These are phyloP conservation scores for Crithidia acanthocephali DNA, from an alignment of 208 protist genomes.

Conservation along the genomic window DNA sequence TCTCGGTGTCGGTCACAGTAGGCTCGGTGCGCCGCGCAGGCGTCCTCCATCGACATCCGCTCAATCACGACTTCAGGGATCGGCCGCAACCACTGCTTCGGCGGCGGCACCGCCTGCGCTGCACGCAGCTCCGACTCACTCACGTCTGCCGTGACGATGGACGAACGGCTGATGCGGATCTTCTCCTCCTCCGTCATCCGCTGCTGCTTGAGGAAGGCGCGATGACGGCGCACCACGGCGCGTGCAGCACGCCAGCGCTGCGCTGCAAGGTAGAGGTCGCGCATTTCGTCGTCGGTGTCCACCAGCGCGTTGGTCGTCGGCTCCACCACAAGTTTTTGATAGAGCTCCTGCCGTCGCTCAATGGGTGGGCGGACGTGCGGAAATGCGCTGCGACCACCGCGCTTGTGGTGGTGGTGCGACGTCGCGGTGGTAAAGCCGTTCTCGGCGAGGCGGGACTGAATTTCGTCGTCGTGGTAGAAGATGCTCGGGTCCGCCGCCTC, in stretches of 20 bases:
- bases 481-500: conserved; percentile 35
- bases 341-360: conserved; percentile 23
- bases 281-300: conserved; percentile 53
- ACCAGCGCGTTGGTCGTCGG: conserved; percentile 20
- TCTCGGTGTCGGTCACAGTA: conserved; percentile 10
- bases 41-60: conserved; percentile 27
- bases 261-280: conserved; percentile 21
- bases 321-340: conserved; percentile 26
- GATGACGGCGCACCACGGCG: conserved; percentile 12
- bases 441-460: background rate
- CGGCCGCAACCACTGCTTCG: conserved; percentile 15
- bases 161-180: background rate
- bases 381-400: background rate
- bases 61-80: conserved; percentile 21
- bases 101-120: conserved; percentile 25
- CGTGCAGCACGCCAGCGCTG: conserved; percentile 34
- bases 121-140: conserved; percentile 1
- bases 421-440: conserved; percentile 1
- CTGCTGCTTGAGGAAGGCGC: conserved; percentile 5
- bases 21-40: conserved; percentile 10
- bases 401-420: background rate
- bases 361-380: conserved; percentile 14
- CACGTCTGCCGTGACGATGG: background rate
- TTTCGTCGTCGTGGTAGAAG: conserved; percentile 29
- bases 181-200: background rate